Base-by-base conservation (phyloP, 441 rosid genomes). In the Pelargonium citronellum region DNA sequence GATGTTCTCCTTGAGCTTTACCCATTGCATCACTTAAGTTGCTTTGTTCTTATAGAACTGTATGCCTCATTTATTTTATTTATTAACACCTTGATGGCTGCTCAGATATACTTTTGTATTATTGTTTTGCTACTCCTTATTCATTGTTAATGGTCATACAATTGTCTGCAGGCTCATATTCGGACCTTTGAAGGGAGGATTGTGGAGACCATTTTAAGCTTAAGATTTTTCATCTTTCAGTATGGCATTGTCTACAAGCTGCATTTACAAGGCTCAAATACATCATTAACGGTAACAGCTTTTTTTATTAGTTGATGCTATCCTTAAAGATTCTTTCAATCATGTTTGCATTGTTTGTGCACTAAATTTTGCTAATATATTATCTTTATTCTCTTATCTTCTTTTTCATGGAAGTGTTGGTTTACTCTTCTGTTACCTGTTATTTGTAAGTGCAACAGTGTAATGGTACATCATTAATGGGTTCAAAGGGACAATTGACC, bases 221-320 rank as follows among this genome's bases (percentile, higher is more conserved):
- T 89, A 37, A 77, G 99, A 72, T 95, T 95, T 83, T 92, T 95
- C 68, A 77, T 95, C 58, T 95, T 92, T 86, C 99, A 95, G 83
- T 95, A 81, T 80, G 98, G 99, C 49, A 79, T 95, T 64, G 95
- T 92, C 64, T 95, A 95, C 92, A 95, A 95, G 84, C 82, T 95
- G 60, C 0, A 89, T 7, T 41, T 89, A 57, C 96, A 92, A 76
- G 83, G 81, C 64, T 12, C 72, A 24, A 0, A 87, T 73, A 92
- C 89, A 57, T 95, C 99, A 60, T 69, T 89, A 68, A 78, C 87
- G 84, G 99, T 95, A 81, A 83, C 24, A 58, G 5, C 9, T 58
- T 20, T 19, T 19, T 8, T 58, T 27, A 58, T 15, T 17, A 5
- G 43, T 67, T 47, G 12, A 19, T 67, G 7, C 64, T 9, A 44